A percentile compares a stretch with the other conserved stretches of the same genome.
These are phyloP conservation scores for Aspergillus neoniger DNA, from an alignment of 2,329 filamentous ascomycete genomes.

Conservation along the genomic window DNA sequence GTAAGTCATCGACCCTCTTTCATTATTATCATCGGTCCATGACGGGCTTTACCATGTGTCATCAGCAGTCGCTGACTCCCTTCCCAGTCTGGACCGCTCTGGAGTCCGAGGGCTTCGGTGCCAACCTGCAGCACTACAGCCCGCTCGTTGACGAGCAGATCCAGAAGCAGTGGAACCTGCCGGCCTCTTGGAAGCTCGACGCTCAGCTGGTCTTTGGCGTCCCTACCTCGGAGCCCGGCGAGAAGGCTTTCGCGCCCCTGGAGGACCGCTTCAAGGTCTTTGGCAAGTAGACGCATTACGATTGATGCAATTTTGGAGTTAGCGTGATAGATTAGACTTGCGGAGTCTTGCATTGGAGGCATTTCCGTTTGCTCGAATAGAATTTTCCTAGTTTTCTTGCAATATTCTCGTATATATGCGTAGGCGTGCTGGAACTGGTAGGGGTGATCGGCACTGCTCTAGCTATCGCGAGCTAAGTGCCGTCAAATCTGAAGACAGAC, in stretches of 20 bases:
- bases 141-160: constrained; percentile 76
- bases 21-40: no score
- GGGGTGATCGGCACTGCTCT: no score
- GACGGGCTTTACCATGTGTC: no score
- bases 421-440: no score
- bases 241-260: constrained; percentile 34
- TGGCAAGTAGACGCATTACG: constrained; percentile 28
- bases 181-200: constrained; percentile 71
- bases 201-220: constrained; percentile 80
- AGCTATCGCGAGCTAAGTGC: no score
- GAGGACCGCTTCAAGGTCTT: constrained; percentile 39
- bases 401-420: no score
- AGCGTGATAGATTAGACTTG: no score
- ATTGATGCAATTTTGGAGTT: not conserved
- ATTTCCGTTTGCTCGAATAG: no score
- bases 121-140: constrained; percentile 92
- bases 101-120: constrained; percentile 78
- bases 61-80: constrained; percentile 3
- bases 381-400: no score
- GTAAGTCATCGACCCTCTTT: constrained; percentile 19
- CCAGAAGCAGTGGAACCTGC: constrained; percentile 67
- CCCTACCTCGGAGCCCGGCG: constrained; percentile 24
- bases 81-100: constrained; percentile 70
- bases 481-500: no score
- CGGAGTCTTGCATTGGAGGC: no score